A percentile compares a stretch with the other conserved stretches of the same genome.
phyloP scores from a whole-genome alignment of 345 rosid genomes.

The Noccaea bulbosa region DNA sequence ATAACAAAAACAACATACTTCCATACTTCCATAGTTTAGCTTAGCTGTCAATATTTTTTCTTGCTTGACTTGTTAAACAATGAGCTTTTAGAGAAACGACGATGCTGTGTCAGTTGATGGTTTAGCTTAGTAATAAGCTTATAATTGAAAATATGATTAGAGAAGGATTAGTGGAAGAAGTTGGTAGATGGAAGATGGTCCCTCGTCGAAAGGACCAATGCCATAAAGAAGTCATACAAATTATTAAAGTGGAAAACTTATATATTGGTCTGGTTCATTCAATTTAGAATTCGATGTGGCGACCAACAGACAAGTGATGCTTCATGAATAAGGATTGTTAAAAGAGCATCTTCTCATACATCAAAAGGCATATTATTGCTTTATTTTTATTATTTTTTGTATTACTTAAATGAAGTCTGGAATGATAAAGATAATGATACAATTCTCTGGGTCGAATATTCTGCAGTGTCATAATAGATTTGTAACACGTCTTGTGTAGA shows the following conservation, averaged over 20 bases:
- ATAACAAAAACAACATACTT: neutral
- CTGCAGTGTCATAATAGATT: neutral
- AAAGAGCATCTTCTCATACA: conserved; percentile 39
- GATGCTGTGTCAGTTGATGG: conserved; percentile 27
- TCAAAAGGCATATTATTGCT: conserved; percentile 36
- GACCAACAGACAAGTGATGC: conserved; percentile 44
- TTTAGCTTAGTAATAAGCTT: conserved; percentile 29
- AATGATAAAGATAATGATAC: conserved; percentile 17
- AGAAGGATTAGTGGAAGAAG: conserved; percentile 37
- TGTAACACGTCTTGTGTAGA: conserved; percentile 34
- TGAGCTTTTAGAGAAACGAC: conserved; percentile 6
- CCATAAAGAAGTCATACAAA: conserved; percentile 22
- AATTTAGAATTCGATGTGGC: conserved; percentile 23
- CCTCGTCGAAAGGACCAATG: conserved; percentile 18
- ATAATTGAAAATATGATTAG: conserved; percentile 38
- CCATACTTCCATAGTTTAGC: neutral
- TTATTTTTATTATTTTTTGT: conserved; percentile 20
- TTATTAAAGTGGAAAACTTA: neutral
- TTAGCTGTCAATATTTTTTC: conserved; percentile 24
- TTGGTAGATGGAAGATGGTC: conserved; percentile 41
- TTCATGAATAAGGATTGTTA: conserved; percentile 41
- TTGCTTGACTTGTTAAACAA: conserved; percentile 2
- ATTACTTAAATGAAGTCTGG: conserved; percentile 16
- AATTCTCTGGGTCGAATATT: conserved; percentile 26
- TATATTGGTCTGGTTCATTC: conserved; percentile 35